These are phyloP conservation scores for Cetraspora pellucida DNA, from an alignment of 192 early-diverging fungal genomes.

Conservation along the genomic window DNA sequence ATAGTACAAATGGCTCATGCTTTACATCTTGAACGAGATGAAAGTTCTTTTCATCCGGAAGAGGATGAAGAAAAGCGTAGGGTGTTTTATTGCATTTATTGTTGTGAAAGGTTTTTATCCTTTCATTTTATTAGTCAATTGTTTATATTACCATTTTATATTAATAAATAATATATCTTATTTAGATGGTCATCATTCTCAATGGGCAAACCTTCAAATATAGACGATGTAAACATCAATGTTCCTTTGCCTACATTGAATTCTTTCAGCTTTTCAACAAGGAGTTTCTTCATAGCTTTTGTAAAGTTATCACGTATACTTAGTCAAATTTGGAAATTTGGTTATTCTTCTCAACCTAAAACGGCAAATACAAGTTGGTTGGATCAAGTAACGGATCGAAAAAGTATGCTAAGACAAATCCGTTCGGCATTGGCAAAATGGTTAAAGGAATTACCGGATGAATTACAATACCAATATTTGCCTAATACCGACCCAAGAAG, in stretches of 20 bases:
- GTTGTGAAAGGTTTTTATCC: conserved; percentile 8
- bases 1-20: conserved; percentile 31
- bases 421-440: conserved; percentile 26
- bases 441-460: conserved; percentile 34
- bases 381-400: conserved; percentile 19
- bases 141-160: not conserved
- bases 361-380: conserved; percentile 5
- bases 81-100: conserved; percentile 35
- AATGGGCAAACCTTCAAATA: conserved; percentile 15
- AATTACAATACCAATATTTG: conserved; percentile 36
- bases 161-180: not conserved
- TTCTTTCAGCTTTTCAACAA: not conserved
- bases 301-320: conserved; percentile 30
- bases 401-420: conserved; percentile 28
- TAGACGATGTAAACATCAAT: conserved; percentile 23
- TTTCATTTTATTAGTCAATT: no score
- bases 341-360: conserved; percentile 34
- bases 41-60: not conserved
- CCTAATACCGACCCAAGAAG: conserved; percentile 23
- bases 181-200: conserved; percentile 24
- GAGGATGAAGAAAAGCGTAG: conserved; percentile 29
- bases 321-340: conserved; percentile 35
- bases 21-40: conserved; percentile 11
- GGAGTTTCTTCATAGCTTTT: conserved; percentile 16
- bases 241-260: conserved; percentile 24